Evolutionary conservation across 2,329 filamentous ascomycete species (phyloP).

Genomic region (Alternaria metachromatica): DNA sequence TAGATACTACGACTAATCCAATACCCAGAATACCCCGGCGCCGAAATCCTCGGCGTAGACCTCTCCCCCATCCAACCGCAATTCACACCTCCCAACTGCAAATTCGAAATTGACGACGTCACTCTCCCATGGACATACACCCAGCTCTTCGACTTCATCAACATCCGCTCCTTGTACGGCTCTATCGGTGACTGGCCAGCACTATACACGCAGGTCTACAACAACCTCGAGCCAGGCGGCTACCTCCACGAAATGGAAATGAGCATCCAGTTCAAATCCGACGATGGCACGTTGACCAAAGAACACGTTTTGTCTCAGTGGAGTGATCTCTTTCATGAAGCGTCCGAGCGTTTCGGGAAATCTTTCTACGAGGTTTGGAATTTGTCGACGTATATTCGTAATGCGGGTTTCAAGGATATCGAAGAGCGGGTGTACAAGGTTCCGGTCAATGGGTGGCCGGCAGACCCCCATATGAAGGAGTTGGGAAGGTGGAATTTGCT

Average conservation of each 20-base stretch:
- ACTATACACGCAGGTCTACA: slow-evolving; percentile 42
- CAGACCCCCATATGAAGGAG: slow-evolving; percentile 41
- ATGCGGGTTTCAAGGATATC: slow-evolving; percentile 36
- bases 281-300: slow-evolving; percentile 46
- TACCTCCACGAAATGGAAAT: slow-evolving; percentile 52
- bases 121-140: slow-evolving; percentile 49
- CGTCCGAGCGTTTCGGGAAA: slow-evolving; percentile 28
- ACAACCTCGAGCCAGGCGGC: slow-evolving; percentile 44
- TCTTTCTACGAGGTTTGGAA: slow-evolving; percentile 38
- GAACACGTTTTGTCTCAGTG: slow-evolving; percentile 38
- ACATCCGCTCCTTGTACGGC: slow-evolving; percentile 53
- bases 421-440: slow-evolving; percentile 38
- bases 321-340: slow-evolving; percentile 36
- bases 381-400: slow-evolving; percentile 31
- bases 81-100: slow-evolving; percentile 53
- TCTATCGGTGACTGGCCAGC: slow-evolving; percentile 52
- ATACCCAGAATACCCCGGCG: slow-evolving; percentile 26
- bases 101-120: slow-evolving; percentile 56
- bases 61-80: slow-evolving; percentile 56
- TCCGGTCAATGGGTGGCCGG: slow-evolving; percentile 37
- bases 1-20: not conserved
- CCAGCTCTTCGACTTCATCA: slow-evolving; percentile 49
- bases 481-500: slow-evolving; percentile 41
- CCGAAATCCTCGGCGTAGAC: slow-evolving; percentile 55
- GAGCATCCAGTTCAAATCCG: slow-evolving; percentile 47